These are phyloP conservation scores for Colletotrichum sp. DNA, from an alignment of 2,329 filamentous ascomycete species.

Conservation along the genomic window DNA sequence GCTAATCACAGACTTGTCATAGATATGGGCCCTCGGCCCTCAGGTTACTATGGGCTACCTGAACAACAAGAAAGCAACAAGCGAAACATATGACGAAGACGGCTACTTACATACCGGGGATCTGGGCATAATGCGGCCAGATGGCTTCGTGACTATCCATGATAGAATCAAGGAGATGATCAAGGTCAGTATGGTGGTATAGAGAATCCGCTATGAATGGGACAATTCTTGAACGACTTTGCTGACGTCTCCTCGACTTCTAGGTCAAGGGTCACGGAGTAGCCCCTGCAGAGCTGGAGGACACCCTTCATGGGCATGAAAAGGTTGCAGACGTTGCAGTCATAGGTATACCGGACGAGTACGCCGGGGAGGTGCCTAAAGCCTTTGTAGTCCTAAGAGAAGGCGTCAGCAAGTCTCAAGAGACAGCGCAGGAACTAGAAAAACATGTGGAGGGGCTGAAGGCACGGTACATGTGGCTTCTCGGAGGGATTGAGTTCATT, in stretches of 20 bases:
- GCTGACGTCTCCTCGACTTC: neutral
- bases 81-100: conserved; percentile 56
- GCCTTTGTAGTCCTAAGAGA: conserved; percentile 56
- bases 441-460: conserved; percentile 52
- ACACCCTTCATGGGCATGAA: conserved; percentile 61
- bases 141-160: conserved; percentile 61
- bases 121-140: conserved; percentile 57
- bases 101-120: conserved; percentile 66
- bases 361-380: conserved; percentile 60
- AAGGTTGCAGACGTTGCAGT: conserved; percentile 64
- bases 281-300: conserved; percentile 68
- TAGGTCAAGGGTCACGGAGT: conserved; percentile 60
- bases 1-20: neutral
- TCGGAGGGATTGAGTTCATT: conserved; percentile 52
- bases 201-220: neutral
- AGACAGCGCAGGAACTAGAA: conserved; percentile 49
- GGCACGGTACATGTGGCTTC: conserved; percentile 60
- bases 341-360: conserved; percentile 56
- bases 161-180: conserved; percentile 73
- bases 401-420: conserved; percentile 30
- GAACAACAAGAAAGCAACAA: conserved; percentile 44
- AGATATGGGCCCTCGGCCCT: conserved; percentile 48
- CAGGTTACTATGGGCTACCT: conserved; percentile 57
- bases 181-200: conserved; percentile 48
- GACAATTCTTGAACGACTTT: neutral